Evolutionary conservation across 2,329 filamentous ascomycete genomes (phyloP).

Genomic region (Ophiostoma triangulosporum): DNA sequence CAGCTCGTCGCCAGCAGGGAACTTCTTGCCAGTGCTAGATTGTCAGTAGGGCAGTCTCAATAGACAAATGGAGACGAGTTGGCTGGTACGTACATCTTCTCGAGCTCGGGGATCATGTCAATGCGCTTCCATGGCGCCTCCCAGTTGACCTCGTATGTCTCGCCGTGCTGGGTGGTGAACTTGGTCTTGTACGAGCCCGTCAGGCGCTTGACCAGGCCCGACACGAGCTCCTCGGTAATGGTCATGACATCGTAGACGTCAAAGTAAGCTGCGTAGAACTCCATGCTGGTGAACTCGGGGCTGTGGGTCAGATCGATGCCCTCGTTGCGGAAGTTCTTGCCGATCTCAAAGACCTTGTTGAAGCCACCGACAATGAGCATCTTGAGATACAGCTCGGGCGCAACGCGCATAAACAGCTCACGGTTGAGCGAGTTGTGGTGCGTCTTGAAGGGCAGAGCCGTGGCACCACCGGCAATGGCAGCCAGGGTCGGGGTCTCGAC

Average conservation of each 20-base stretch:
- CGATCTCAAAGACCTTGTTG: constrained; percentile 90
- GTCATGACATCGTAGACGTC: constrained; percentile 87
- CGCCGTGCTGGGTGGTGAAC: constrained; percentile 76
- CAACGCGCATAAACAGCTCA: constrained; percentile 88
- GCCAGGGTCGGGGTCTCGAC: constrained; percentile 98
- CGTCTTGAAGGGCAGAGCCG: constrained; percentile 86
- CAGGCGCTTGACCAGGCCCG: constrained; percentile 74
- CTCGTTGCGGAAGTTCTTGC: constrained; percentile 90
- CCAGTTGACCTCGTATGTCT: constrained; percentile 90
- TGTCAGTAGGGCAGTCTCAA: background rate
- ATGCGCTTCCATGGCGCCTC: constrained; percentile 83
- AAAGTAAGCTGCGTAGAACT: constrained; percentile 92
- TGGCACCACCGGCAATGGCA: constrained; percentile 86
- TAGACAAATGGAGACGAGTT: background rate
- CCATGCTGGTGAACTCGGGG: constrained; percentile 93
- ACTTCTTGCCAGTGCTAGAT: constrained; percentile 57
- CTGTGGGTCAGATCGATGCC: constrained; percentile 90
- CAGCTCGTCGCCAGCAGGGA: constrained; percentile 76
- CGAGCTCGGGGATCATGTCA: constrained; percentile 90
- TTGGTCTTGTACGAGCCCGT: constrained; percentile 75
- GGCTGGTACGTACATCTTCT: constrained; percentile 29
- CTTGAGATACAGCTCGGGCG: constrained; percentile 94
- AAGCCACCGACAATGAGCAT: constrained; percentile 88
- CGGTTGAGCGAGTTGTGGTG: constrained; percentile 94
- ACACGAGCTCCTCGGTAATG: constrained; percentile 86